phyloP scores from a whole-genome alignment of 2,329 filamentous ascomycete species.

The Corinectria fuckeliana region DNA sequence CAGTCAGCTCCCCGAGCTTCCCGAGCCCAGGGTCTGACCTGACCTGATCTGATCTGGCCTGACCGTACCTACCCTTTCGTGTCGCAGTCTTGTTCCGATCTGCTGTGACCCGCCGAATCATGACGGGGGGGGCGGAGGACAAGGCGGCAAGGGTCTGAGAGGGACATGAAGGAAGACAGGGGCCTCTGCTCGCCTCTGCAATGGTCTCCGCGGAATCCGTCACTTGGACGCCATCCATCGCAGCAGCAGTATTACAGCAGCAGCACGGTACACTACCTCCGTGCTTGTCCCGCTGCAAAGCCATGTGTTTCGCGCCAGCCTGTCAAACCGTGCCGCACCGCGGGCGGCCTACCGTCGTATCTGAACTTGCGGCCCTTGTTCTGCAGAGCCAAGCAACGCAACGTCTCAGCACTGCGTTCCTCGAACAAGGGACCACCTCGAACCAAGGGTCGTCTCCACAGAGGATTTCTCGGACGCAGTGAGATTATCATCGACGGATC shows the following conservation, averaged over 20 bases:
- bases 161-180: neutral
- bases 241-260: neutral
- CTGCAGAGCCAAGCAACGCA: neutral
- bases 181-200: neutral
- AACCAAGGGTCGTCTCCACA: conserved; percentile 5
- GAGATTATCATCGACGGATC: conserved; percentile 17
- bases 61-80: no score
- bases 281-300: neutral
- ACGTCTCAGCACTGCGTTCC: neutral
- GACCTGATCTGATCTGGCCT: no score
- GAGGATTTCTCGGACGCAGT: neutral
- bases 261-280: neutral
- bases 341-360: neutral
- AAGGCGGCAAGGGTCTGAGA: no score
- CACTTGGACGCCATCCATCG: neutral
- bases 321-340: neutral
- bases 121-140: neutral
- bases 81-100: neutral
- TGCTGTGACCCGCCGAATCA: neutral
- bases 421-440: neutral
- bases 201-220: neutral
- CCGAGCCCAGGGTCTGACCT: neutral
- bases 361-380: neutral
- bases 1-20: neutral
- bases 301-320: conserved; percentile 5